Percentiles rank a stretch among this genome's conserved stretches.
Conservation (phyloP, 208 protist species). For the Leishmania braziliensis region DNA sequence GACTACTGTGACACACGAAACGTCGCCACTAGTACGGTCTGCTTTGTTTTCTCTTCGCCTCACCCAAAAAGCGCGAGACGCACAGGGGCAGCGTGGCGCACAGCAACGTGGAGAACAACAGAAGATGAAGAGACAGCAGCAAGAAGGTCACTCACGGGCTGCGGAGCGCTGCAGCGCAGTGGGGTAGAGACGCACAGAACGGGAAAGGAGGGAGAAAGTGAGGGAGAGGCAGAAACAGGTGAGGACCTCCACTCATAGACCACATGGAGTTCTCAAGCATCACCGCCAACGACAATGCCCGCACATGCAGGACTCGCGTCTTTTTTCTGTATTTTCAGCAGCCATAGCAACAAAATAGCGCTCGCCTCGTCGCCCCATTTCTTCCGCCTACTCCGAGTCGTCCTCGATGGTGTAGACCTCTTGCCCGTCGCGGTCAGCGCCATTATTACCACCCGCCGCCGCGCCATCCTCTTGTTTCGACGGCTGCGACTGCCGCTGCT, state of each 20-base stretch:
- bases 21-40: not conserved
- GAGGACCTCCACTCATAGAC: not conserved
- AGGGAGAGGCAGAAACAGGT: too few relatives aligned
- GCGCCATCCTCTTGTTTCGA: not conserved
- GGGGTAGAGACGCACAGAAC: not conserved
- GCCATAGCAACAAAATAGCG: not conserved
- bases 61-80: not conserved
- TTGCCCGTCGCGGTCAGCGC: constrained; percentile 3
- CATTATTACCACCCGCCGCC: constrained; percentile 4
- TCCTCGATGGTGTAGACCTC: constrained; percentile 14
- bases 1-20: not conserved
- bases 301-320: too few relatives aligned
- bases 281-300: not conserved
- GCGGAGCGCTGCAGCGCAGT: not conserved
- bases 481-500: not conserved
- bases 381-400: not conserved
- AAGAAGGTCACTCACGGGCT: not conserved
- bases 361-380: not conserved
- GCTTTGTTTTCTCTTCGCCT: not conserved
- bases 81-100: not conserved
- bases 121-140: not conserved
- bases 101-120: not conserved
- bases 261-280: too few relatives aligned
- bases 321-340: not conserved
- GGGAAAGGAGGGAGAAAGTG: not conserved